Evolutionary conservation across 305 asterid species (phyloP).

Genomic region (Fraxinus xanthoxyloides): DNA sequence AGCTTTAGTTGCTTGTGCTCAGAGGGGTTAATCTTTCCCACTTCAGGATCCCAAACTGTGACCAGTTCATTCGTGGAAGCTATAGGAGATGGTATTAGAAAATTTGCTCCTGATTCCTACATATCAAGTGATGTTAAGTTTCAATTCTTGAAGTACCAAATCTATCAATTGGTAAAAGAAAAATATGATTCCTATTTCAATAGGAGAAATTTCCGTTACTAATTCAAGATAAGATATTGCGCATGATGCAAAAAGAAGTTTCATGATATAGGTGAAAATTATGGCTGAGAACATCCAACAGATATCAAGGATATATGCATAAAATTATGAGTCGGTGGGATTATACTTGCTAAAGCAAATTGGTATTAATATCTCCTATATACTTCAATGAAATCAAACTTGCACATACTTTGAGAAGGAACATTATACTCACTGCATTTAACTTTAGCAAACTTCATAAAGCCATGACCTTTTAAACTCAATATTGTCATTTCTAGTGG

Average conservation of each 20-base stretch:
- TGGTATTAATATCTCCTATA: neutral
- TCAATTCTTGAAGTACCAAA: slow-evolving; percentile 8
- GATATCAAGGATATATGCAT: neutral
- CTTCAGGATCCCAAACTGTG: slow-evolving; percentile 94
- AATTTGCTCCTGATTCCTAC: slow-evolving; percentile 96
- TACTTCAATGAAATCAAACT: neutral
- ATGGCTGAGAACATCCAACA: neutral
- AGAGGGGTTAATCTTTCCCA: slow-evolving; percentile 92
- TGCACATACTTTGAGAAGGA: neutral
- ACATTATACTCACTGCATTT: neutral
- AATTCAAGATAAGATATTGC: neutral
- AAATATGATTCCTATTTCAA: neutral
- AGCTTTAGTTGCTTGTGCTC: slow-evolving; percentile 98
- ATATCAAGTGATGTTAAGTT: slow-evolving; percentile 23
- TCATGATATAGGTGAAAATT: neutral
- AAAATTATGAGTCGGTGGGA: neutral
- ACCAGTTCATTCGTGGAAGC: slow-evolving; percentile 94
- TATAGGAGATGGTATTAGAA: slow-evolving; percentile 83
- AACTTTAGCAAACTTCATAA: neutral
- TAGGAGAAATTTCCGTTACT: neutral
- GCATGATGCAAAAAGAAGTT: neutral
- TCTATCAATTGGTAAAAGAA: neutral
- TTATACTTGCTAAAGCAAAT: neutral
- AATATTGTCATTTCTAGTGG: neutral
- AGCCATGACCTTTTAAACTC: neutral